Conservation (phyloP, 306 rosid genomes). For the Vigna trinervia region DNA sequence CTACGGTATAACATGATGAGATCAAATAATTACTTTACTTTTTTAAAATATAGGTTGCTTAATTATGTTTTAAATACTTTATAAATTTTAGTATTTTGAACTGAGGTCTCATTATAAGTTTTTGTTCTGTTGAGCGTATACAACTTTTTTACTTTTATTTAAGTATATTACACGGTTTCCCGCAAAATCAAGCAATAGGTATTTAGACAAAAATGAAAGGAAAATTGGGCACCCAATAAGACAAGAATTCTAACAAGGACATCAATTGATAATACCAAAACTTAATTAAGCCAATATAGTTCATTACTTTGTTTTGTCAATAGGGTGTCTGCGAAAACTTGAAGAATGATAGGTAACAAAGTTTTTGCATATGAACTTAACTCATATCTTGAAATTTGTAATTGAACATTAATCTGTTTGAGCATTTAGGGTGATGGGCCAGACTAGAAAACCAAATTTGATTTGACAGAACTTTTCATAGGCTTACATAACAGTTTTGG, state of each 20-base stretch:
- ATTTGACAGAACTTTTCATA: background rate
- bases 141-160: too few relatives aligned
- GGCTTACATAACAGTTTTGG: background rate
- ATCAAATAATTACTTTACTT: background rate
- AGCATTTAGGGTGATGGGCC: background rate
- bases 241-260: too few relatives aligned
- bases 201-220: too few relatives aligned
- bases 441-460: conserved; percentile 27
- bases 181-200: too few relatives aligned
- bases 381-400: background rate
- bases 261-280: too few relatives aligned
- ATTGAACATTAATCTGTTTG: background rate
- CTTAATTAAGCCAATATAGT: background rate
- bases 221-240: too few relatives aligned
- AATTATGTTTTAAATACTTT: too few relatives aligned
- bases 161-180: too few relatives aligned
- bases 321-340: conserved; percentile 2
- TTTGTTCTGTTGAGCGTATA: too few relatives aligned
- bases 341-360: background rate
- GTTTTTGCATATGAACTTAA: background rate
- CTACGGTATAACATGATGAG: background rate
- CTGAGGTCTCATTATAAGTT: too few relatives aligned
- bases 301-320: background rate
- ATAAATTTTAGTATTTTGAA: too few relatives aligned
- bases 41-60: background rate